Conservation (phyloP, 257 asterid species). For the Solanum paucissectum region DNA sequence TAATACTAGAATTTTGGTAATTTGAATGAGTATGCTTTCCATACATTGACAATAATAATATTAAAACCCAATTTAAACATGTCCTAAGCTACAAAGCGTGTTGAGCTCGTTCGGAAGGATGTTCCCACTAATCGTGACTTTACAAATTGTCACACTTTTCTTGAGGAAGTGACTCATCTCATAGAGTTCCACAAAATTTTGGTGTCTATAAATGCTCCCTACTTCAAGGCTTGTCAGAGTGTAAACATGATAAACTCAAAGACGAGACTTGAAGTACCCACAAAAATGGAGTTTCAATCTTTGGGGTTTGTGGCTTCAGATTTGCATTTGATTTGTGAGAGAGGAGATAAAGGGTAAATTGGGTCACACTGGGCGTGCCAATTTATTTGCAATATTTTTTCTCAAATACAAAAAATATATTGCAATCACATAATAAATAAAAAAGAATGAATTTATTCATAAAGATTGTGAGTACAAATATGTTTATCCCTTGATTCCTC, state of each 20-base stretch:
- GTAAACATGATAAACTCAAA: too few species aligned
- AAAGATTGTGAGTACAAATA: not conserved
- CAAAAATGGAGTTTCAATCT: too few species aligned
- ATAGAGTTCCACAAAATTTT: not conserved
- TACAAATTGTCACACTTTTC: not conserved
- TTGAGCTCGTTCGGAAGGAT: too few species aligned
- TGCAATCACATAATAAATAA: not conserved
- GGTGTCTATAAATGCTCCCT: not conserved
- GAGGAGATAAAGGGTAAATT: too few species aligned
- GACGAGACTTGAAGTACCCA: not conserved
- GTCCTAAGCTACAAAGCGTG: too few species aligned
- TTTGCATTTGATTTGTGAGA: not conserved
- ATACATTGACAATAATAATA: not conserved
- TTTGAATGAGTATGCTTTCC: not conserved
- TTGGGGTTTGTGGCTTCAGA: not conserved
- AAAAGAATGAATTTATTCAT: too few species aligned
- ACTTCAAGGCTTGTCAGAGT: not conserved
- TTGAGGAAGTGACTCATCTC: not conserved
- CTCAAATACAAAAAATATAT: too few species aligned
- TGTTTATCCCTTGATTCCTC: not conserved
- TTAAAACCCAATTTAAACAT: too few species aligned
- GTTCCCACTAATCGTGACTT: not conserved
- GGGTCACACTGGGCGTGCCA: too few species aligned
- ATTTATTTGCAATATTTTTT: too few species aligned
- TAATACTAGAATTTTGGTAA: not conserved